phyloP scores from a whole-genome alignment of 1,139 yeast genomes.

The Yamadazyma pseudoaaseri region DNA sequence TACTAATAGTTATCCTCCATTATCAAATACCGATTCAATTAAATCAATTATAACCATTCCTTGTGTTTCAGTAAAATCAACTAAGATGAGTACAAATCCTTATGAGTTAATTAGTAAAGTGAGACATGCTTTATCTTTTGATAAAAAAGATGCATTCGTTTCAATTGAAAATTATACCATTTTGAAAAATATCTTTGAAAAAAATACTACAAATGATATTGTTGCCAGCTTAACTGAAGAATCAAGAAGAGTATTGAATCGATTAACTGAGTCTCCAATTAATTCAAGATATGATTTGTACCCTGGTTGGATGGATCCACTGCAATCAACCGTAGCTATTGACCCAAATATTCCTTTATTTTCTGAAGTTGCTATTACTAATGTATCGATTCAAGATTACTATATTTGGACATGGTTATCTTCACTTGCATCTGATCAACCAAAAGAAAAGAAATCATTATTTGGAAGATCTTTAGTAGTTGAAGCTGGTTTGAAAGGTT shows the following conservation, averaged over 20 bases:
- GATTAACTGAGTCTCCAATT: conserved; percentile 48
- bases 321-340: conserved; percentile 9
- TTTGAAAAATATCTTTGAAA: conserved; percentile 68
- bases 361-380: conserved; percentile 53
- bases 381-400: conserved; percentile 79
- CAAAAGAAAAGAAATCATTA: conserved; percentile 57
- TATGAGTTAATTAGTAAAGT: conserved; percentile 51
- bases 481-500: conserved; percentile 70
- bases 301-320: conserved; percentile 46
- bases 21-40: conserved; percentile 35
- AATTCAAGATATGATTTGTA: conserved; percentile 36
- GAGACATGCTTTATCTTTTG: conserved; percentile 65
- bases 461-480: conserved; percentile 82
- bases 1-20: conserved; percentile 64
- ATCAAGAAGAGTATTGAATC: conserved; percentile 64
- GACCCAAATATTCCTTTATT: conserved; percentile 36
- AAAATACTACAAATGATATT: conserved; percentile 54
- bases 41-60: conserved; percentile 45
- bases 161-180: conserved; percentile 80
- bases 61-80: conserved; percentile 66
- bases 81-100: conserved; percentile 52
- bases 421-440: conserved; percentile 73
- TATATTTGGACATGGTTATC: conserved; percentile 92
- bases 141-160: conserved; percentile 65
- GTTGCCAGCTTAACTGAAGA: conserved; percentile 70